Percentiles rank a stretch among this genome's conserved stretches.
phyloP scores from a whole-genome alignment of 2,329 filamentous ascomycete species.

The Sodiomyces alkalinus region DNA sequence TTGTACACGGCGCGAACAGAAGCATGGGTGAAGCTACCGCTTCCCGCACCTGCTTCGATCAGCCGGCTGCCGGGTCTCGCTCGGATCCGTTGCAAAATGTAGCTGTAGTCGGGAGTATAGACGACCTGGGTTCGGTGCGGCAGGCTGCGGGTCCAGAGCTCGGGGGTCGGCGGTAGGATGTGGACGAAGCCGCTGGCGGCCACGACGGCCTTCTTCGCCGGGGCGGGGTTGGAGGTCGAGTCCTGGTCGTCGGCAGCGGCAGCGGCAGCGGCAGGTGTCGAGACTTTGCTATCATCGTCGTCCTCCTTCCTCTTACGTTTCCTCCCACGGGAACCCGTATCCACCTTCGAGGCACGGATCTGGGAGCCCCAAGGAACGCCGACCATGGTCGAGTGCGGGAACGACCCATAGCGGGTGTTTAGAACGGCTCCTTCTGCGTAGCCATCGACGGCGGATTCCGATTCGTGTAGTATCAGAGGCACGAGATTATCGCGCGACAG shows the following conservation, averaged over 20 bases:
- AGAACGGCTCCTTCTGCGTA: constrained; percentile 66
- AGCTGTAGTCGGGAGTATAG: constrained; percentile 78
- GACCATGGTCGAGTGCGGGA: constrained; percentile 65
- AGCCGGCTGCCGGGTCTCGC: constrained; percentile 57
- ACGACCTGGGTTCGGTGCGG: constrained; percentile 77
- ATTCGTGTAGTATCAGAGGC: constrained; percentile 53
- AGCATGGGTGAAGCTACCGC: constrained; percentile 73
- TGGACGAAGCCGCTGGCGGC: constrained; percentile 61
- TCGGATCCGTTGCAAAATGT: constrained; percentile 61
- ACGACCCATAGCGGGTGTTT: constrained; percentile 90
- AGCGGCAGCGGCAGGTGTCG: constrained; percentile 12
- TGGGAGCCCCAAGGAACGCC: constrained; percentile 82
- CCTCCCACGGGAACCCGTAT: constrained; percentile 77
- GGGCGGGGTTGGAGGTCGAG: constrained; percentile 14
- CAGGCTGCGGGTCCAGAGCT: constrained; percentile 67
- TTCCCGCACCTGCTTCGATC: constrained; percentile 71
- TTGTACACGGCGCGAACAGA: constrained; percentile 62
- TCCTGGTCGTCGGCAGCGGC: constrained; percentile 17
- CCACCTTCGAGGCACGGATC: constrained; percentile 74
- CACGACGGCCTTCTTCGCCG: constrained; percentile 32
- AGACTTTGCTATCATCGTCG: constrained; percentile 22
- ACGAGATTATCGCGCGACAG: constrained; percentile 76
- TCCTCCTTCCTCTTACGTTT: constrained; percentile 39
- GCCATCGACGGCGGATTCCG: constrained; percentile 44
- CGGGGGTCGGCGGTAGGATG: constrained; percentile 62